These are phyloP conservation scores for Phaffia rhodozyma DNA, from an alignment of 1,284 basidiomycete genomes.

Conservation along the genomic window DNA sequence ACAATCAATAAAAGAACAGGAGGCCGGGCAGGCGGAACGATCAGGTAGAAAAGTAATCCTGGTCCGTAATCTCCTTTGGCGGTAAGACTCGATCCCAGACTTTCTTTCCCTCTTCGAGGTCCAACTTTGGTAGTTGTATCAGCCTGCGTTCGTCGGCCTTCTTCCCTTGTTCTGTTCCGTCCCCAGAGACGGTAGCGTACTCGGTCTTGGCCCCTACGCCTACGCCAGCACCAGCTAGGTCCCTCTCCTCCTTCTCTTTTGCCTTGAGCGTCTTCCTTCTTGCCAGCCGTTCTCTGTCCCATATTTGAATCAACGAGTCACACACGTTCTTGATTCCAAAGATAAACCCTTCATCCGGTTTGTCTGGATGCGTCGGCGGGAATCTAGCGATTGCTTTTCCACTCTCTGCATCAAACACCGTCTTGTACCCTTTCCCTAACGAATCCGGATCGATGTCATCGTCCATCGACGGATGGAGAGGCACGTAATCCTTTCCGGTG, in stretches of 20 bases:
- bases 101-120: constrained; percentile 11
- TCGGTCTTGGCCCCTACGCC: neutral
- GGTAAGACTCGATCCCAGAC: constrained; percentile 14
- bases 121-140: constrained; percentile 11
- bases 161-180: neutral
- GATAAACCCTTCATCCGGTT: constrained; percentile 87
- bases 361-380: constrained; percentile 76
- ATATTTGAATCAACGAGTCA: constrained; percentile 61
- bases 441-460: constrained; percentile 40
- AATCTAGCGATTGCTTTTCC: constrained; percentile 75
- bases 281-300: constrained; percentile 53
- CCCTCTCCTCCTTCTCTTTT: neutral
- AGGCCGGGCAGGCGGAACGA: neutral
- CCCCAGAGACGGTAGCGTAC: neutral
- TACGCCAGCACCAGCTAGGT: neutral
- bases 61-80: constrained; percentile 1
- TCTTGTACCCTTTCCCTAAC: constrained; percentile 63
- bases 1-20: neutral
- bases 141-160: neutral
- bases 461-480: constrained; percentile 31
- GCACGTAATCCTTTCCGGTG: constrained; percentile 81
- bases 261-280: constrained; percentile 13
- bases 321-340: constrained; percentile 77
- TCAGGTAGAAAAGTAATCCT: constrained; percentile 14
- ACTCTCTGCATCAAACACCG: constrained; percentile 62